phyloP scores from a whole-genome alignment of 768 basidiomycete species.

The Suillus placidus region DNA sequence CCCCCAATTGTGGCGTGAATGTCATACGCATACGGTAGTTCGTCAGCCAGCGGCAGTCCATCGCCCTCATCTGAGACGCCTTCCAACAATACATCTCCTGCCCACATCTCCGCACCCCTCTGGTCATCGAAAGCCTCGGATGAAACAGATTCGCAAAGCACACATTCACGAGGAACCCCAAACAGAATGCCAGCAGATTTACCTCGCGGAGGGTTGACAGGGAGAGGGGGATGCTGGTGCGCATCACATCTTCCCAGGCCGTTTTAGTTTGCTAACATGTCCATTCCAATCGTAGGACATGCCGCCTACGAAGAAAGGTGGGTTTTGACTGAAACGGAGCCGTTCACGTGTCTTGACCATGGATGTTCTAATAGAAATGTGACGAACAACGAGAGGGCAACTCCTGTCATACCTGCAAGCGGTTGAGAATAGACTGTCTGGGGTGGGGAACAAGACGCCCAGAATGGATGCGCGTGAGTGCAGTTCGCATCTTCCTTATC shows the following conservation, averaged over 20 bases:
- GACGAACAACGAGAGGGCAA: slow-evolving; percentile 82
- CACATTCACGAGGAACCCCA: slow-evolving; percentile 43
- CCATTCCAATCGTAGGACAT: slow-evolving; percentile 58
- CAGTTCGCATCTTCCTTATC: slow-evolving; percentile 6
- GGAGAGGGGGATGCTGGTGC: slow-evolving; percentile 82
- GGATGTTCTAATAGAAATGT: slow-evolving; percentile 64
- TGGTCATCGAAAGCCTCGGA: slow-evolving; percentile 40
- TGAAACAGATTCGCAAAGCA: slow-evolving; percentile 29
- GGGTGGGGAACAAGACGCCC: slow-evolving; percentile 85
- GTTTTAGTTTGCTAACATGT: slow-evolving; percentile 11
- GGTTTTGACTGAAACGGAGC: slow-evolving; percentile 21
- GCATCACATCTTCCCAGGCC: slow-evolving; percentile 30
- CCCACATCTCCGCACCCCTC: slow-evolving; percentile 40
- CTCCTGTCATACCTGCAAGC: slow-evolving; percentile 80
- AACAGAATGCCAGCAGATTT: slow-evolving; percentile 51
- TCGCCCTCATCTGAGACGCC: slow-evolving; percentile 50
- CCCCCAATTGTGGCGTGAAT: slow-evolving; percentile 32
- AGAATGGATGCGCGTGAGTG: slow-evolving; percentile 85
- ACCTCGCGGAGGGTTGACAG: slow-evolving; percentile 54
- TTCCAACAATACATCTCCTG: slow-evolving; percentile 49
- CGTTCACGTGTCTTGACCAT: not conserved
- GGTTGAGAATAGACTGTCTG: slow-evolving; percentile 78
- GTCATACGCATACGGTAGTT: slow-evolving; percentile 52
- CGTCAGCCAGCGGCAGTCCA: slow-evolving; percentile 49
- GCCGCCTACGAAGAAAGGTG: slow-evolving; percentile 81